These are phyloP conservation scores for Mycena metata DNA, from an alignment of 768 basidiomycete species.

Conservation along the genomic window DNA sequence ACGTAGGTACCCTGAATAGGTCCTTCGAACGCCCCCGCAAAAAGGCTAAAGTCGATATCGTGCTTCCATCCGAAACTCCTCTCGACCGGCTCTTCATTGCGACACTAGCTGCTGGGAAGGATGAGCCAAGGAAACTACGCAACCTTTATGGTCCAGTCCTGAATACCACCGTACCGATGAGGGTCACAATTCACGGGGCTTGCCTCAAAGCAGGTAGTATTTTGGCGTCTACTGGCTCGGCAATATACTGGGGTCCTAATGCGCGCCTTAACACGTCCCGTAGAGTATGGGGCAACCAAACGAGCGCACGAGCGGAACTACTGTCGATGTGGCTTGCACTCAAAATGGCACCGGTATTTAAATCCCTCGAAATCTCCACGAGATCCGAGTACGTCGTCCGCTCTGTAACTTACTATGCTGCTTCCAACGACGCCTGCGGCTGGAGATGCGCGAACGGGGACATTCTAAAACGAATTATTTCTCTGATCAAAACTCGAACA, in stretches of 20 bases:
- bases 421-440: not conserved
- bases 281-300: no score
- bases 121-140: no score
- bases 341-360: not conserved
- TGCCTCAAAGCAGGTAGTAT: no score
- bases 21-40: not conserved
- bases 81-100: not conserved
- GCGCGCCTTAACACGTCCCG: no score
- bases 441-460: constrained; percentile 13
- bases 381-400: not conserved
- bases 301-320: no score
- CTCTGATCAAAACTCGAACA: not conserved
- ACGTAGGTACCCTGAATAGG: not conserved
- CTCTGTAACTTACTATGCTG: not conserved
- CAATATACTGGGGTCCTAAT: no score
- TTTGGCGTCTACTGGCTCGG: no score
- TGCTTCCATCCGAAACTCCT: not conserved
- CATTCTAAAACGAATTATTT: not conserved
- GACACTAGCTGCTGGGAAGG: not conserved
- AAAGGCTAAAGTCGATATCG: not conserved
- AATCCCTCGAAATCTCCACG: not conserved
- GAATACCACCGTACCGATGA: no score
- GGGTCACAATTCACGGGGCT: not conserved
- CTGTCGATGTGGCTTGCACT: no score
- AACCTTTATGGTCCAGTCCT: not conserved